Percentiles rank a stretch among this genome's conserved stretches.
phyloP scores from a whole-genome alignment of 1,284 basidiomycete species.

The Apiotrichum sp. region DNA sequence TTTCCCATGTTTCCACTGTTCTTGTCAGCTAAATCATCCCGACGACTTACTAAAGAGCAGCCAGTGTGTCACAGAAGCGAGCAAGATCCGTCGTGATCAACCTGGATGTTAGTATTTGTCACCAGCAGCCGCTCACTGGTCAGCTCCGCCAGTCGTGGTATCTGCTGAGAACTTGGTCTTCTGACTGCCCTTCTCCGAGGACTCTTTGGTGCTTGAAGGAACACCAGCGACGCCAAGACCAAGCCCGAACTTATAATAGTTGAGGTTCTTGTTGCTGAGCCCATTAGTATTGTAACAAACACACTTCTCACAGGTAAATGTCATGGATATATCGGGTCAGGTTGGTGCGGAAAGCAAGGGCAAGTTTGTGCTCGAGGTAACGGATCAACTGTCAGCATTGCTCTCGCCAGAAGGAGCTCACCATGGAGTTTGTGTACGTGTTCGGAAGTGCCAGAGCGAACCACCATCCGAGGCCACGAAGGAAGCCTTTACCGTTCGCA shows the following conservation, averaged over 20 bases:
- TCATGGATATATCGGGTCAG: slow-evolving; percentile 89
- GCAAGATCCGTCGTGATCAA: slow-evolving; percentile 92
- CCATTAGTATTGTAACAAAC: background rate
- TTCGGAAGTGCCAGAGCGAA: slow-evolving; percentile 85
- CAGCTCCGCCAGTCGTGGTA: slow-evolving; percentile 60
- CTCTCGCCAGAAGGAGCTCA: slow-evolving; percentile 33
- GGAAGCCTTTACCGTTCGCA: slow-evolving; percentile 77
- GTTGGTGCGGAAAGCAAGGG: slow-evolving; percentile 75
- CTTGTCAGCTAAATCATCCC: slow-evolving; percentile 1
- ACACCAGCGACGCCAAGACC: slow-evolving; percentile 38
- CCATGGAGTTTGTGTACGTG: slow-evolving; percentile 95
- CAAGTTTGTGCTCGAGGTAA: slow-evolving; percentile 83
- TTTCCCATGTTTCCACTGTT: slow-evolving; percentile 72
- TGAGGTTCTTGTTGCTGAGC: slow-evolving; percentile 47
- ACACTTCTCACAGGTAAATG: slow-evolving; percentile 64
- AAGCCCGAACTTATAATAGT: slow-evolving; percentile 52
- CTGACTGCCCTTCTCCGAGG: background rate
- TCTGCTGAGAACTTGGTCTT: slow-evolving; percentile 40
- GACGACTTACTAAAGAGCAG: slow-evolving; percentile 73
- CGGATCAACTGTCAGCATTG: slow-evolving; percentile 57
- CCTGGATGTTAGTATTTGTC: slow-evolving; percentile 34
- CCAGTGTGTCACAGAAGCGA: slow-evolving; percentile 79
- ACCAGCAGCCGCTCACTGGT: slow-evolving; percentile 52
- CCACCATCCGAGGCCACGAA: slow-evolving; percentile 79
- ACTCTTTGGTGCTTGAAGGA: background rate